Base-by-base conservation (phyloP, 2,329 filamentous ascomycete species). In the Neofusicoccum ribis region DNA sequence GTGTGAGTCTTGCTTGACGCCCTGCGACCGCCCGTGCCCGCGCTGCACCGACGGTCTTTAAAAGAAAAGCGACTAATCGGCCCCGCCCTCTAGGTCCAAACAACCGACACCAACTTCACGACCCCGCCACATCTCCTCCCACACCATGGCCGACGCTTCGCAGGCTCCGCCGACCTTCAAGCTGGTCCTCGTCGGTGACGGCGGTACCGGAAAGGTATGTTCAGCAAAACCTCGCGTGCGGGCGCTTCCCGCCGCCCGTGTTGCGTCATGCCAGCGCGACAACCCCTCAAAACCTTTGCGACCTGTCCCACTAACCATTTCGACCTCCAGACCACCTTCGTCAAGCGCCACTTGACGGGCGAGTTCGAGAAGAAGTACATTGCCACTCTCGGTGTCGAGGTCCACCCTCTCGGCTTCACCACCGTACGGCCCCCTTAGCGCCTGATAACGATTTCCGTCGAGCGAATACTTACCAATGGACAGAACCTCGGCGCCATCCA, bases 291-390 rank as follows among this genome's bases (percentile, higher is more conserved):
- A 67, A 17, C 54, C 31, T 43, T 63, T 64, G 43, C 50, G 17
- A 43, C 41, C 15, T 37, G 36, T 64, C 20, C 59, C 71, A 37
- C 50, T 59, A 27, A 64, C 63, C 23, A 20, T 43, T 27, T 47
- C 46, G 5, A 31, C 23, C 50, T 59, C 36, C 46, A 99, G 95
- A 99, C 95, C 81, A 99, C 95, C 80, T 99, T 99, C 83, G 95
- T 99, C 87, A 99, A 99, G 91, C 95, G 95, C 79, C 95, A 99
- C 85, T 88, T 98, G 89, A 99, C 95, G 79, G 95, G 95, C 81
- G 95, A 99, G 82, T 99, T 99, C 80, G 95, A 99, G 86, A 99
- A 99, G 91, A 99, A 98, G 87, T 99, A 99, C 86, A 98, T 99
- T 82, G 95, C 95, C 76, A 99, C 95, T 67, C 92, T 99, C 71